phyloP scores from a whole-genome alignment of 169 alveolate species.

The Plasmodium falciparum region DNA sequence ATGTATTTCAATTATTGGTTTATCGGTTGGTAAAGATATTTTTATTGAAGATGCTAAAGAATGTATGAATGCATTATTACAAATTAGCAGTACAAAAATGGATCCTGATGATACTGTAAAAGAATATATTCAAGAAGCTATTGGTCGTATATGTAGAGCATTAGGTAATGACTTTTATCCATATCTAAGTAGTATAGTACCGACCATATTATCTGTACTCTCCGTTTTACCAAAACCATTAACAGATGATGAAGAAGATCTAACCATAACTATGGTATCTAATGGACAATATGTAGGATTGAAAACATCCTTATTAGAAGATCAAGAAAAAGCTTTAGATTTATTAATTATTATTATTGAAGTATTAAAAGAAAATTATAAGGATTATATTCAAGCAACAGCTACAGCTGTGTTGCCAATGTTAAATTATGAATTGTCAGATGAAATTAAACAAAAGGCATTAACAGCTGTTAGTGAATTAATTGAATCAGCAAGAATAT shows the following conservation, averaged over 20 bases:
- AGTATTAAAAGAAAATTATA: slow-evolving; percentile 83
- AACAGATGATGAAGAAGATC: slow-evolving; percentile 80
- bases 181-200: slow-evolving; percentile 90
- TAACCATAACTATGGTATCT: slow-evolving; percentile 84
- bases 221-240: slow-evolving; percentile 50
- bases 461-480: slow-evolving; percentile 87
- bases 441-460: slow-evolving; percentile 87
- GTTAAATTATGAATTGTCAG: slow-evolving; percentile 82
- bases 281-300: slow-evolving; percentile 85
- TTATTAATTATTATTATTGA: slow-evolving; percentile 82
- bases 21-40: slow-evolving; percentile 88
- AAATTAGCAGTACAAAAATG: slow-evolving; percentile 85
- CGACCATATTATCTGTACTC: slow-evolving; percentile 79
- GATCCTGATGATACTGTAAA: slow-evolving; percentile 92
- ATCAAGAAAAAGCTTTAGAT: slow-evolving; percentile 81
- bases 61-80: slow-evolving; percentile 89
- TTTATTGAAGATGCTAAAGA: slow-evolving; percentile 89
- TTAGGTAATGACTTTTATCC: slow-evolving; percentile 90
- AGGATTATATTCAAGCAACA: slow-evolving; percentile 83
- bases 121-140: slow-evolving; percentile 91
- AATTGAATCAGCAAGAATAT: slow-evolving; percentile 85
- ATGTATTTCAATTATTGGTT: slow-evolving; percentile 92
- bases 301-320: slow-evolving; percentile 84
- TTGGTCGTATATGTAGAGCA: slow-evolving; percentile 91
- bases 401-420: slow-evolving; percentile 86